phyloP scores from a whole-genome alignment of 2,329 filamentous ascomycete species.

The Gyromitra esculenta region DNA sequence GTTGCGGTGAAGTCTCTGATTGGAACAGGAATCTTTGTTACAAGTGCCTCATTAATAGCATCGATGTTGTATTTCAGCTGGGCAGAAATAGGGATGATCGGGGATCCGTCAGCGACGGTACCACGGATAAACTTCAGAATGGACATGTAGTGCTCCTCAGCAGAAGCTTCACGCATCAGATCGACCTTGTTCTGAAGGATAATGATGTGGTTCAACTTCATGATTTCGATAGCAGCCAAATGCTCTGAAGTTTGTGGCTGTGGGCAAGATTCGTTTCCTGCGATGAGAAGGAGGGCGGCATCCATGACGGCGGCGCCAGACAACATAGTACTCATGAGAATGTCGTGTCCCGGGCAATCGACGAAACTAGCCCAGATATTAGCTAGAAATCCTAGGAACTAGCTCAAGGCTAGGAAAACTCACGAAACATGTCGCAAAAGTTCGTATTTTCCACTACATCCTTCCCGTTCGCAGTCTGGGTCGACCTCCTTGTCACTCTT shows the following conservation, averaged over 20 bases:
- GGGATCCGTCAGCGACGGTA: slow-evolving; percentile 92
- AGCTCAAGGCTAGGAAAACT: slow-evolving; percentile 61
- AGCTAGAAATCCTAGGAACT: background rate
- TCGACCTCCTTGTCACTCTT: slow-evolving; percentile 99
- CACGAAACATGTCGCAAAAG: slow-evolving; percentile 91
- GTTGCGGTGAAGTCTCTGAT: slow-evolving; percentile 88
- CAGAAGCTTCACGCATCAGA: slow-evolving; percentile 94
- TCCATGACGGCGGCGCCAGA: slow-evolving; percentile 99
- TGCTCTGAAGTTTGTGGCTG: slow-evolving; percentile 99
- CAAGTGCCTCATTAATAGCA: slow-evolving; percentile 93
- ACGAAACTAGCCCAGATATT: slow-evolving; percentile 74
- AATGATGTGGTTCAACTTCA: slow-evolving; percentile 99
- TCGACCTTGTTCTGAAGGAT: slow-evolving; percentile 99
- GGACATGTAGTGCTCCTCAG: slow-evolving; percentile 92
- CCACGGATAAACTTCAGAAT: slow-evolving; percentile 98
- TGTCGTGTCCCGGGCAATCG: slow-evolving; percentile 99
- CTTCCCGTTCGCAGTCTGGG: slow-evolving; percentile 92
- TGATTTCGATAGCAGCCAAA: slow-evolving; percentile 98
- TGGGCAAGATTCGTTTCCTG: slow-evolving; percentile 97
- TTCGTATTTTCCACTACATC: slow-evolving; percentile 86
- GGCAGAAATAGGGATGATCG: slow-evolving; percentile 95
- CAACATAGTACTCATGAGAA: slow-evolving; percentile 99
- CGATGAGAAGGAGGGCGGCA: slow-evolving; percentile 92
- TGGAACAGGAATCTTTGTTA: slow-evolving; percentile 93
- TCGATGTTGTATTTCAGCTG: slow-evolving; percentile 99